Percentiles rank a stretch among this genome's conserved stretches.
Conservation (phyloP, 2,329 filamentous ascomycete genomes). For the Pseudocercospora eumusae region DNA sequence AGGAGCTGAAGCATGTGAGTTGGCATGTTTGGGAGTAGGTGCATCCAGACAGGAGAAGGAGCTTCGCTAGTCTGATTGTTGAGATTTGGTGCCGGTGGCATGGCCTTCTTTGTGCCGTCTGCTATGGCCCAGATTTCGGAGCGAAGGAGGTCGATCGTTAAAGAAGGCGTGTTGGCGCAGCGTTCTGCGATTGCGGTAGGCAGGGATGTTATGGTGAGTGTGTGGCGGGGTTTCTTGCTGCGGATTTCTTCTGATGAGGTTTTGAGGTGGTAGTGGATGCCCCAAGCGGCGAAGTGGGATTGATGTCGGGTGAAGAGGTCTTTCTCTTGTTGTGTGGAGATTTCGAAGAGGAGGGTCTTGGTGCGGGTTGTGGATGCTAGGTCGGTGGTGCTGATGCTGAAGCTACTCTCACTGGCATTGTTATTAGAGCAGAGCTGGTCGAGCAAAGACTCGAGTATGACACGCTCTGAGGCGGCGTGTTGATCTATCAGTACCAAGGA, state of each 20-base stretch:
- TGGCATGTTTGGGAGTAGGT: slow-evolving; percentile 24
- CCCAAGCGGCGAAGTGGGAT: slow-evolving; percentile 70
- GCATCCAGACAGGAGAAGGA: slow-evolving; percentile 17
- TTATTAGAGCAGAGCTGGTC: slow-evolving; percentile 55
- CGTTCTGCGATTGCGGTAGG: slow-evolving; percentile 74
- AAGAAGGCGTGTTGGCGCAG: slow-evolving; percentile 68
- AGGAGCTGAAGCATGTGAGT: slow-evolving; percentile 66
- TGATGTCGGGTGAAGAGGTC: slow-evolving; percentile 58
- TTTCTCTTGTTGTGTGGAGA: slow-evolving; percentile 63
- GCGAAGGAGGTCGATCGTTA: slow-evolving; percentile 74
- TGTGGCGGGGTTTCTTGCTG: background rate
- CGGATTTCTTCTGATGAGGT: slow-evolving; percentile 13
- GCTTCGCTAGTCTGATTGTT: background rate
- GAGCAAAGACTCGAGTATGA: slow-evolving; percentile 74
- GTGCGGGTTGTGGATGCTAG: slow-evolving; percentile 37
- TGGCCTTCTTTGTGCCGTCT: slow-evolving; percentile 41
- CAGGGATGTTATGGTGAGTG: slow-evolving; percentile 56
- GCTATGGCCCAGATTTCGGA: slow-evolving; percentile 70
- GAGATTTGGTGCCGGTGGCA: background rate
- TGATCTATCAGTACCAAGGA: slow-evolving; percentile 81
- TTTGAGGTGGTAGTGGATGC: slow-evolving; percentile 61
- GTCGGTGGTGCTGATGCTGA: slow-evolving; percentile 8
- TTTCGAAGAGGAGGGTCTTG: slow-evolving; percentile 64
- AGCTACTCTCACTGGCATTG: background rate
- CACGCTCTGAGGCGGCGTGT: slow-evolving; percentile 90